These are phyloP conservation scores for Erodium trifolium DNA, from an alignment of 441 rosid genomes.

Conservation along the genomic window DNA sequence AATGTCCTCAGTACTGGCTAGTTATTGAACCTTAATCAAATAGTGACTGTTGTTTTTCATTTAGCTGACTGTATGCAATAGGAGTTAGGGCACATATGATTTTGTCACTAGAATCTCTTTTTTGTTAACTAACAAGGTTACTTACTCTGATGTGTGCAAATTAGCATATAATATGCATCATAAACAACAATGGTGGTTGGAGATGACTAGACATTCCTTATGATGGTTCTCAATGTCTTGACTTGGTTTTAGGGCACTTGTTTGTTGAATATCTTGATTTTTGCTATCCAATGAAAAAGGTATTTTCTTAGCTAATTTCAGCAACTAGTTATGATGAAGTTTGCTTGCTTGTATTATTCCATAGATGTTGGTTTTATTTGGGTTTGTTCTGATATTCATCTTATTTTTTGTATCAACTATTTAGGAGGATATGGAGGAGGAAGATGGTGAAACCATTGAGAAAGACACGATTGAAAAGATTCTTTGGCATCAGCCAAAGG, in stretches of 20 bases:
- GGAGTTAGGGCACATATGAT: not conserved
- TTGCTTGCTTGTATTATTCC: not conserved
- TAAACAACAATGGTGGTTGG: not conserved
- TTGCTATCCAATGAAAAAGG: not conserved
- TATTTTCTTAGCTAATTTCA: not conserved
- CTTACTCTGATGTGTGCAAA: not conserved
- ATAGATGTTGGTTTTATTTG: not conserved
- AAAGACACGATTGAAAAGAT: slow-evolving; percentile 90
- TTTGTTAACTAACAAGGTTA: no score
- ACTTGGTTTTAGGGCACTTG: not conserved
- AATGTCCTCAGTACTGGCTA: not conserved
- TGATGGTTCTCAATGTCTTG: not conserved
- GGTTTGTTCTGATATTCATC: slow-evolving; percentile 1
- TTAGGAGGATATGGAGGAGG: slow-evolving; percentile 93
- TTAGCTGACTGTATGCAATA: not conserved
- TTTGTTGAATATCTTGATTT: not conserved
- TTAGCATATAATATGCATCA: not conserved
- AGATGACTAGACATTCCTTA: not conserved
- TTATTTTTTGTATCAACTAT: slow-evolving; percentile 11
- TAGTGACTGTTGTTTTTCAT: not conserved
- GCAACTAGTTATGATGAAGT: not conserved
- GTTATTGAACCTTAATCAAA: not conserved
- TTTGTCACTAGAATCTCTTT: no score
- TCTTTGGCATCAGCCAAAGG: slow-evolving; percentile 95
- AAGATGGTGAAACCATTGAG: slow-evolving; percentile 89